phyloP scores from a whole-genome alignment of 2,329 filamentous ascomycete genomes.

The Emmonsiellopsis sp. region DNA sequence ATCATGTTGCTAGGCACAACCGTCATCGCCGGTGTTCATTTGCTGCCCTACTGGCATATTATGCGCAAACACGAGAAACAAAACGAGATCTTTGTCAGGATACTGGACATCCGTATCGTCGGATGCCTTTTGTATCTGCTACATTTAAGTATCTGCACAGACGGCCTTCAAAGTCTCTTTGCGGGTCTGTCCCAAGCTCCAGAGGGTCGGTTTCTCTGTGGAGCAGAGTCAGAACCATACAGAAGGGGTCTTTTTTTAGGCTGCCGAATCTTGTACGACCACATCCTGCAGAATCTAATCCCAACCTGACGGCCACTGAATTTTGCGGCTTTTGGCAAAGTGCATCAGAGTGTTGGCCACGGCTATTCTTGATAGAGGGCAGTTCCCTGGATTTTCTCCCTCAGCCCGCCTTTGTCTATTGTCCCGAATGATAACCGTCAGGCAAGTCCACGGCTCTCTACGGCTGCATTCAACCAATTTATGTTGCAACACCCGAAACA shows the following conservation, averaged over 20 bases:
- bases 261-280: background rate
- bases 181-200: background rate
- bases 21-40: too few relatives aligned
- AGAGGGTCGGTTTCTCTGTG: background rate
- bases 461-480: background rate
- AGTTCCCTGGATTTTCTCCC: too few relatives aligned
- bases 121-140: too few relatives aligned
- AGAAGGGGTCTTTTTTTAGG: background rate
- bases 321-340: background rate
- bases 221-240: background rate
- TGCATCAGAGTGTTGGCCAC: background rate
- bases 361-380: background rate
- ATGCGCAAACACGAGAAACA: too few relatives aligned
- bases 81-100: too few relatives aligned
- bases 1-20: too few relatives aligned
- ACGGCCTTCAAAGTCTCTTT: background rate
- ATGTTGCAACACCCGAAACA: background rate
- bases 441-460: too few relatives aligned
- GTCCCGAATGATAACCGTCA: too few relatives aligned
- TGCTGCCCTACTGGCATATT: too few relatives aligned
- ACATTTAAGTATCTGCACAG: too few relatives aligned
- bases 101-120: too few relatives aligned
- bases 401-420: too few relatives aligned
- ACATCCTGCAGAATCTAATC: slow-evolving; percentile 1
- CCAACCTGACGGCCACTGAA: background rate